These are phyloP conservation scores for Eucalyptus microcorys DNA, from an alignment of 345 rosid species.

Conservation along the genomic window DNA sequence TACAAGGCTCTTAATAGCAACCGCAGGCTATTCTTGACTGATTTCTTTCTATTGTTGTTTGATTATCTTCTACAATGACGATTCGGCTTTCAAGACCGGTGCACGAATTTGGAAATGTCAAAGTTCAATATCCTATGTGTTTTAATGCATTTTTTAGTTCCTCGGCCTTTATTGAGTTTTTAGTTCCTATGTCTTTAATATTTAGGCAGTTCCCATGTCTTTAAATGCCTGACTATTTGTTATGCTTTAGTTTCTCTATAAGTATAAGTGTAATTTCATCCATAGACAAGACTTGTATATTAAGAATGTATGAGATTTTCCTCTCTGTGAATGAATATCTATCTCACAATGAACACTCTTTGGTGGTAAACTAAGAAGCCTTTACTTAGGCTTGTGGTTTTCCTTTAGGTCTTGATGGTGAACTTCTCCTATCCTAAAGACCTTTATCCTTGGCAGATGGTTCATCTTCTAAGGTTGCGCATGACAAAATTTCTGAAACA, in stretches of 20 bases:
- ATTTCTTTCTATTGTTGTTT: no score
- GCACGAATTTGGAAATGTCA: neutral
- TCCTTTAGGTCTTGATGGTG: rapidly evolving
- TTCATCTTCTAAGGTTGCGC: no score
- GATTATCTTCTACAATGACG: neutral
- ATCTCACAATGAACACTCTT: neutral
- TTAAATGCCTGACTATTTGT: neutral
- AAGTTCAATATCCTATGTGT: neutral
- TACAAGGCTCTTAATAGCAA: neutral
- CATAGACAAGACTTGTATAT: neutral
- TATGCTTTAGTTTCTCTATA: neutral
- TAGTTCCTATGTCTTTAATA: neutral
- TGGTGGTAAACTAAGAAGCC: neutral
- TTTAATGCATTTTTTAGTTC: neutral
- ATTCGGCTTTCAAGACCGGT: neutral
- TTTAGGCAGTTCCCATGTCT: neutral
- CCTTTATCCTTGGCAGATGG: rapidly evolving
- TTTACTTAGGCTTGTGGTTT: neutral
- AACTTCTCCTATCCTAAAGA: neutral
- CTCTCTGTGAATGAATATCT: no score
- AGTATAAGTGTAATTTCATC: neutral
- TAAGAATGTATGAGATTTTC: neutral
- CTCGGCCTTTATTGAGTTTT: neutral
- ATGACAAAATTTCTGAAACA: no score
- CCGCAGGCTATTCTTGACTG: neutral